phyloP scores from a whole-genome alignment of 192 early-diverging fungal species.

The Coemansia sp. region DNA sequence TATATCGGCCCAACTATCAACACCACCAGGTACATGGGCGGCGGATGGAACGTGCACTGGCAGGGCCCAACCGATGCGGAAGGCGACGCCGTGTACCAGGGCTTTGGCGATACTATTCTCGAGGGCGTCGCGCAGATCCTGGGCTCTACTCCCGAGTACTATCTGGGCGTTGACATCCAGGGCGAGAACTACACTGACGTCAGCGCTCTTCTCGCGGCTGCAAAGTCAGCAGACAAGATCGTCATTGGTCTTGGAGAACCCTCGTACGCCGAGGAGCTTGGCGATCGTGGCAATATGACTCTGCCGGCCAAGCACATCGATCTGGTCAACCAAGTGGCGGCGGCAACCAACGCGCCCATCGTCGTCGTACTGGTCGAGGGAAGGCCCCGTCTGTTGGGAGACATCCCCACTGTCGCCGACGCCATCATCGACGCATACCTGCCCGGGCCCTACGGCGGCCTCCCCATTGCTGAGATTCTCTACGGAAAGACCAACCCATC shows the following conservation, averaged over 20 bases:
- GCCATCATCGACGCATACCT: conserved; percentile 57
- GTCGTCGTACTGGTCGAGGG: conserved; percentile 58
- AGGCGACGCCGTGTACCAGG: conserved; percentile 30
- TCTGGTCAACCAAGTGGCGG: conserved; percentile 24
- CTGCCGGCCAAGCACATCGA: conserved; percentile 32
- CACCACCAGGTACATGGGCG: conserved; percentile 53
- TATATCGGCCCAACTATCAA: conserved; percentile 60
- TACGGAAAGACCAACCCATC: conserved; percentile 60
- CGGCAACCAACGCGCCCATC: conserved; percentile 27
- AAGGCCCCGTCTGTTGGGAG: conserved; percentile 57
- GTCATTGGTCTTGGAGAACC: conserved; percentile 37
- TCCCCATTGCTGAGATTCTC: conserved; percentile 59
- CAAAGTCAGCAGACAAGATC: conserved; percentile 35
- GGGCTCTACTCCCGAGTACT: conserved; percentile 9
- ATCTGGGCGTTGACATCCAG: conserved; percentile 17
- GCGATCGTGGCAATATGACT: conserved; percentile 39
- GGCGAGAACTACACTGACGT: neutral
- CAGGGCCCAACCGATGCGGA: conserved; percentile 53
- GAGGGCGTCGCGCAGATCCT: conserved; percentile 13
- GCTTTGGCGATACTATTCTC: conserved; percentile 28
- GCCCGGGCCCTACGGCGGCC: conserved; percentile 62
- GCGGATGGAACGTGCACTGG: conserved; percentile 58
- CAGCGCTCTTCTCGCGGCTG: conserved; percentile 11
- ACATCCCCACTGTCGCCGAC: conserved; percentile 33
- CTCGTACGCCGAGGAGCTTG: conserved; percentile 21